Conservation (phyloP, 78 protist genomes). For the Dictyostelium intermedium region DNA sequence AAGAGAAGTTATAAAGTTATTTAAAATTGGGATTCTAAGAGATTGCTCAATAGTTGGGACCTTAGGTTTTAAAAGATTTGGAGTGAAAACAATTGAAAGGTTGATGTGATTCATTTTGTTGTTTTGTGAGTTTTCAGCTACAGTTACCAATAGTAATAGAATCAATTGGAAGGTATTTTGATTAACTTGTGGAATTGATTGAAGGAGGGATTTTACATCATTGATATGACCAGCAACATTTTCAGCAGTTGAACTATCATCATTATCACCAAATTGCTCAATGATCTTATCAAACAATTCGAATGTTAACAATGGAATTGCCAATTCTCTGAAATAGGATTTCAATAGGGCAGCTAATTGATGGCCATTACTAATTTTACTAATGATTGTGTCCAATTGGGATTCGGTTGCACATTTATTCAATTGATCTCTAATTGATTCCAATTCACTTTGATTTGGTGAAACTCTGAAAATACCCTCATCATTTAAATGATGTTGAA, state of each 20-base stretch:
- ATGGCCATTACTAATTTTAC: slow-evolving; percentile 13
- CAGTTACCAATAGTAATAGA: not conserved
- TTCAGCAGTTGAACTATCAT: not conserved
- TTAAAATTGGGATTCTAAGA: slow-evolving; percentile 66
- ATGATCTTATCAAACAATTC: slow-evolving; percentile 48
- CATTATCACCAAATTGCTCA: slow-evolving; percentile 6
- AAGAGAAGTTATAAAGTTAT: slow-evolving; percentile 37
- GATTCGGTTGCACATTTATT: not conserved
- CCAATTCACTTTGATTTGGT: slow-evolving; percentile 71
- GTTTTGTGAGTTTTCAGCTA: not conserved
- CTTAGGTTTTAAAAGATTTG: slow-evolving; percentile 58
- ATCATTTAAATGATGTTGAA: not conserved
- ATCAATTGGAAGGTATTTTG: slow-evolving; percentile 45
- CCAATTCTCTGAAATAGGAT: slow-evolving; percentile 42
- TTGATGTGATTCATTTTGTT: slow-evolving; percentile 76
- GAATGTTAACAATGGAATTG: slow-evolving; percentile 38
- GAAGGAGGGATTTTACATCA: not conserved
- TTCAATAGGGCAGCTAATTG: slow-evolving; percentile 51
- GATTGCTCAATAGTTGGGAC: slow-evolving; percentile 56
- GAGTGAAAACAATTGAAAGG: slow-evolving; percentile 74
- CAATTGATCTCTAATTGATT: slow-evolving; percentile 29
- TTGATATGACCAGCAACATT: not conserved
- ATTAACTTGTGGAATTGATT: slow-evolving; percentile 22
- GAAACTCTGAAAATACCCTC: slow-evolving; percentile 76
- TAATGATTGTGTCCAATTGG: not conserved